Percentiles rank a stretch among this genome's conserved stretches.
Conservation (phyloP, 2,329 filamentous ascomycete species). For the Curvularia verruculosa region DNA sequence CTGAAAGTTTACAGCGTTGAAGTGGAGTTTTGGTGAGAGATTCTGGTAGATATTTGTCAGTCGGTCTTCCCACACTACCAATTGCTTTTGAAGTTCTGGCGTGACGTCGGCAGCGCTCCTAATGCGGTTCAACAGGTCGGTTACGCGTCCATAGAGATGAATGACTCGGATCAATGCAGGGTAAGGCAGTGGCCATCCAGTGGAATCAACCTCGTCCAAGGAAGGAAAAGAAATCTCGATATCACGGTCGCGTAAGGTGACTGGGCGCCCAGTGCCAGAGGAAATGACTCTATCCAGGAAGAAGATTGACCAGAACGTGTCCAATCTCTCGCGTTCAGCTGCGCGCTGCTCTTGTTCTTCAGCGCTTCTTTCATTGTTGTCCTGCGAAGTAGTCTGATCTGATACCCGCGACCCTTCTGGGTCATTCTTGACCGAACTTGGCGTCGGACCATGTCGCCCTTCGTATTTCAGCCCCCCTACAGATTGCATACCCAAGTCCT, state of each 20-base stretch:
- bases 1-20: slow-evolving; percentile 86
- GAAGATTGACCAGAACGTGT: slow-evolving; percentile 91
- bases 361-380: slow-evolving; percentile 47
- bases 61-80: slow-evolving; percentile 80
- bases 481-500: slow-evolving; percentile 82
- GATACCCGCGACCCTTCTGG: slow-evolving; percentile 42
- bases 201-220: slow-evolving; percentile 59
- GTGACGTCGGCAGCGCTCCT: slow-evolving; percentile 76
- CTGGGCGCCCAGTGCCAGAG: slow-evolving; percentile 81
- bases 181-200: slow-evolving; percentile 77
- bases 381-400: slow-evolving; percentile 57
- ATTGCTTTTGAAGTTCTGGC: slow-evolving; percentile 71
- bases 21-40: slow-evolving; percentile 76
- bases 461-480: slow-evolving; percentile 71
- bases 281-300: slow-evolving; percentile 87
- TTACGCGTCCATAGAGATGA: slow-evolving; percentile 82
- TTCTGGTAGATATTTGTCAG: slow-evolving; percentile 76
- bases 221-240: slow-evolving; percentile 77
- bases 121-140: slow-evolving; percentile 83
- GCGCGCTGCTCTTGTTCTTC: slow-evolving; percentile 62
- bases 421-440: slow-evolving; percentile 58
- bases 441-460: slow-evolving; percentile 62
- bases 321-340: slow-evolving; percentile 79
- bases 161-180: slow-evolving; percentile 83
- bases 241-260: slow-evolving; percentile 82